A percentile compares a stretch with the other conserved stretches of the same genome.
These are phyloP conservation scores for Diaporthe sp. DNA, from an alignment of 2,329 filamentous ascomycete species.

Conservation along the genomic window DNA sequence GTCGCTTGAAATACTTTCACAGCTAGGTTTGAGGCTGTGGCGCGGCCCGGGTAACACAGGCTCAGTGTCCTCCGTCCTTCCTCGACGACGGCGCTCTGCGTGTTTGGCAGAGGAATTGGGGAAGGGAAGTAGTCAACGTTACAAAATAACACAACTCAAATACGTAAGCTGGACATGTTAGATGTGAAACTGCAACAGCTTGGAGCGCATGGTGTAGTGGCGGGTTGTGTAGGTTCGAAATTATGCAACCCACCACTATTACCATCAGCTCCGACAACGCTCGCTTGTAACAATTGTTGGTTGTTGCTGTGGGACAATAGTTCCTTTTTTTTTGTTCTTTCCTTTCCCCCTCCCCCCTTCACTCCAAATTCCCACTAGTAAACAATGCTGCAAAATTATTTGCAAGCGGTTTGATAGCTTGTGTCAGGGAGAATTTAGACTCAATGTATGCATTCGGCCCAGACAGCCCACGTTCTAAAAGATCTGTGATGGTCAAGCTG, in stretches of 20 bases:
- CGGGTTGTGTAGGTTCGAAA: background rate
- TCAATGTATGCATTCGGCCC: background rate
- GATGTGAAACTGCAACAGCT: background rate
- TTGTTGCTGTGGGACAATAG: background rate
- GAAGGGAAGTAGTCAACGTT: too few species aligned
- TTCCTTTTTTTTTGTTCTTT: background rate
- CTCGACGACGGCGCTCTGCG: background rate
- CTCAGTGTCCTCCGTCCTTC: background rate
- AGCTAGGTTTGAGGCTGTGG: too few species aligned
- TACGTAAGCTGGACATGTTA: background rate
- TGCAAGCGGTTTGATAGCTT: background rate
- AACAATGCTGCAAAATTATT: background rate
- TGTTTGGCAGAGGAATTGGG: background rate
- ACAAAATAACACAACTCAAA: background rate
- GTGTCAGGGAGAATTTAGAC: background rate
- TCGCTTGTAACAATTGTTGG: background rate
- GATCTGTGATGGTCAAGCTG: background rate
- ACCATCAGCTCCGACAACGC: background rate
- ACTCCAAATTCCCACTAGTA: background rate
- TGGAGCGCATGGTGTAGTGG: background rate
- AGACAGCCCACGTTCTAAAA: background rate
- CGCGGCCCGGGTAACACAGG: background rate
- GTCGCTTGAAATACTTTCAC: background rate
- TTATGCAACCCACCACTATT: background rate
- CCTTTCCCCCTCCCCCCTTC: background rate